phyloP scores from a whole-genome alignment of 257 asterid genomes.

The Jacaranda mimosifolia region DNA sequence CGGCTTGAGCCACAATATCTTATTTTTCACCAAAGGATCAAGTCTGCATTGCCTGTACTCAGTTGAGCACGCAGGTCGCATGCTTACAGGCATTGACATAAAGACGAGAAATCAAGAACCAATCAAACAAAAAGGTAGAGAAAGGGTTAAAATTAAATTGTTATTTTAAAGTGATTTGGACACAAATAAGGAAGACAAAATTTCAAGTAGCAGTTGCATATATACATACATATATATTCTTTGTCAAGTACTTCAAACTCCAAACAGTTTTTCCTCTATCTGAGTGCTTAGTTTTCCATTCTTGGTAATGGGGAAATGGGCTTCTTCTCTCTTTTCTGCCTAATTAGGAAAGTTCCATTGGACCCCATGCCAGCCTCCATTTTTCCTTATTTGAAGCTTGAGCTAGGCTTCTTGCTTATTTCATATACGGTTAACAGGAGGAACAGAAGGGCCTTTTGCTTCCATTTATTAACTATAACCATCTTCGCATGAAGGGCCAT shows the following conservation, averaged over 20 bases:
- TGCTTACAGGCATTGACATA: neutral
- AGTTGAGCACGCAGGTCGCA: conserved; percentile 23
- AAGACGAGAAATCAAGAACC: conserved; percentile 19
- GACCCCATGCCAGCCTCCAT: conserved; percentile 1
- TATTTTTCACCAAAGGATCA: neutral
- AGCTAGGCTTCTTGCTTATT: neutral
- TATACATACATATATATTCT: neutral
- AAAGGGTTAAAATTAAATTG: neutral
- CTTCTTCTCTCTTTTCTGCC: conserved; percentile 28
- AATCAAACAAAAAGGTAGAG: conserved; percentile 16
- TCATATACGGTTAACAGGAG: too few species aligned
- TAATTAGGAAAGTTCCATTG: conserved; percentile 21
- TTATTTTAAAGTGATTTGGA: too few species aligned
- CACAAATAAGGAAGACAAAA: too few species aligned
- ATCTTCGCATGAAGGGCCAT: neutral
- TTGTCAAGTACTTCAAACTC: conserved; percentile 27
- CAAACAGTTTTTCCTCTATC: neutral
- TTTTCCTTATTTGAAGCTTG: neutral
- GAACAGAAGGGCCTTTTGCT: too few species aligned
- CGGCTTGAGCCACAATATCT: neutral
- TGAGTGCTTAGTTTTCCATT: conserved; percentile 18
- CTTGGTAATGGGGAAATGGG: conserved; percentile 15
- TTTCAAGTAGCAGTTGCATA: too few species aligned
- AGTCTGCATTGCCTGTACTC: neutral
- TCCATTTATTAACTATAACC: neutral